Conservation (phyloP, 129 eudicot species). For the Pittosporum tobira region DNA sequence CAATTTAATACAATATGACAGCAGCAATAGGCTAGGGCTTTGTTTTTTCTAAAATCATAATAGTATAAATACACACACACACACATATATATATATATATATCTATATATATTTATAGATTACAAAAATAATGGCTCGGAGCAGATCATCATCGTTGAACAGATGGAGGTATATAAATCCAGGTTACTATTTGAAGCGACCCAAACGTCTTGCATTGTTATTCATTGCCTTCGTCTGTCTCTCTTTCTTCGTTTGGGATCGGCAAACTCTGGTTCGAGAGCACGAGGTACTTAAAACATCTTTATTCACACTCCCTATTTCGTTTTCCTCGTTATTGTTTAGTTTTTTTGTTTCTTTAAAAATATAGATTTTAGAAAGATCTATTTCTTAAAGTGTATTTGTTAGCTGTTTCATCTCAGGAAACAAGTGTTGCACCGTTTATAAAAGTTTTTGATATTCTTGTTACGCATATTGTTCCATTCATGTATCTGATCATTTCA, state of each 20-base stretch:
- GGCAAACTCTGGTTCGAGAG: conserved; percentile 73
- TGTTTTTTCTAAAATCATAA: no score
- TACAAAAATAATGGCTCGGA: conserved; percentile 53
- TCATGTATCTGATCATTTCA: no score
- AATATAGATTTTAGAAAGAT: not conserved
- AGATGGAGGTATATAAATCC: conserved; percentile 77
- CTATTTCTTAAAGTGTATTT: not conserved
- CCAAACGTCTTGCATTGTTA: conserved; percentile 78
- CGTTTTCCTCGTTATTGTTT: no score
- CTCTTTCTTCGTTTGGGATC: conserved; percentile 78
- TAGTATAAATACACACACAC: no score
- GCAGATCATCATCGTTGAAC: conserved; percentile 65
- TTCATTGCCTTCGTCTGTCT: conserved; percentile 50
- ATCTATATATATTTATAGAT: not conserved
- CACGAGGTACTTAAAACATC: conserved; percentile 66
- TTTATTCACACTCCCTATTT: not conserved
- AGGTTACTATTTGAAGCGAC: conserved; percentile 83
- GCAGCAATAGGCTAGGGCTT: conserved; percentile 1
- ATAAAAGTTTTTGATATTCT: no score
- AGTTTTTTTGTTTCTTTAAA: no score
- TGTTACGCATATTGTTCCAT: no score
- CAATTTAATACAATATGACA: not conserved
- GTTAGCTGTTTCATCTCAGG: not conserved
- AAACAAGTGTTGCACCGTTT: no score
- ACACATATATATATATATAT: not conserved